These are phyloP conservation scores for Solanum paucissectum DNA, from an alignment of 257 asterid genomes.

Conservation along the genomic window DNA sequence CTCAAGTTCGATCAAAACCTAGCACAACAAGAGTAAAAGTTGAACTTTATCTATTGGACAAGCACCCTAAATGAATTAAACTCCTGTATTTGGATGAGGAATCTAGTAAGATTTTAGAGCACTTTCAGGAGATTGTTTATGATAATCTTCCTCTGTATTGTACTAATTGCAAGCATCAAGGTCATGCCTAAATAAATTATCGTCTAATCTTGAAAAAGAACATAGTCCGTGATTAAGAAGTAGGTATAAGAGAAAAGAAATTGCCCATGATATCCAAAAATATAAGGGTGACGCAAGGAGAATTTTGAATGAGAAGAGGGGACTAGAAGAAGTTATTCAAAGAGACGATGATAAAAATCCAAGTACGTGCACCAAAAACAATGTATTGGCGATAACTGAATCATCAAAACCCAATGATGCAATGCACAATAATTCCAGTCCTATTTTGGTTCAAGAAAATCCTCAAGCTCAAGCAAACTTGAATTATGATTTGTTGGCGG, in stretches of 20 bases:
- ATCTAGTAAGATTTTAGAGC: not conserved
- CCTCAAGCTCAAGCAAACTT: not conserved
- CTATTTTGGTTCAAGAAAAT: not conserved
- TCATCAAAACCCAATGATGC: not conserved
- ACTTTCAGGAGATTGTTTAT: not conserved
- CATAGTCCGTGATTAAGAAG: not conserved
- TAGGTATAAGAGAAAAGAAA: not conserved
- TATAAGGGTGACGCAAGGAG: not conserved
- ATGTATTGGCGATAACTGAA: not conserved
- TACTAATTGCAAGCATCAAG: not conserved
- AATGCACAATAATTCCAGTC: not conserved
- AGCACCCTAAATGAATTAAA: not conserved
- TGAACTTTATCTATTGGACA: not conserved
- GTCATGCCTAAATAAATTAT: not conserved
- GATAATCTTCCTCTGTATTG: not conserved
- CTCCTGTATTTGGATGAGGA: too few species aligned
- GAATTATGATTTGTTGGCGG: not conserved
- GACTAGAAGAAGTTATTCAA: too few species aligned
- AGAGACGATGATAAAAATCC: too few species aligned
- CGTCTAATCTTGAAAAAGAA: not conserved
- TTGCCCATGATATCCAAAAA: not conserved
- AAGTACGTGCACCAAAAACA: not conserved
- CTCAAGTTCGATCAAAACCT: not conserved
- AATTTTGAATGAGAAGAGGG: too few species aligned
- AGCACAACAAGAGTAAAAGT: too few species aligned